Evolutionary conservation across 441 rosid genomes (phyloP), one percentile per base, ranked within the genome.

Genomic region (Pelargonium cotyledonis): DNA sequence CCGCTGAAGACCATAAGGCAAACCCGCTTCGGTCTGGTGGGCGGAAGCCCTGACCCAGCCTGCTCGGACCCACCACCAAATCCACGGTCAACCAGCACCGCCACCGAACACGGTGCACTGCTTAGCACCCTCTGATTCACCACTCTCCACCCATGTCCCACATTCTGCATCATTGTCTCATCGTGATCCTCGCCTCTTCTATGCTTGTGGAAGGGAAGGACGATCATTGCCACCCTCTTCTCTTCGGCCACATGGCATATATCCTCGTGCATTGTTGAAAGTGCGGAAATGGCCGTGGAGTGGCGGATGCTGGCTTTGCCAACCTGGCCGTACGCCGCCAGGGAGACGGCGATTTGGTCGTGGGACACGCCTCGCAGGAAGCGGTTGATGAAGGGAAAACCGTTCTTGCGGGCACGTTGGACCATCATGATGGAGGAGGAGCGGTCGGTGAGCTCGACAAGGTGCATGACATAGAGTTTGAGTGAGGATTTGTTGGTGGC

Each of bases 401-500:
- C 83, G 9, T 80, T 81, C 68, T 69, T 82, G 53, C 85, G 72
- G 5, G 80, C 74, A 16, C 80, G 69, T 21, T 81, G 85, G 40
- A 80, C 86, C 89, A 80, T 78, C 23, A 82, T 68, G 41, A 84
- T 81, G 14, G 86, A 78, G 4, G 83, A 86, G 0, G 86, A 77
- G 0, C 86, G 75, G 10, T 76, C 72, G 0, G 79, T 73, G 41
- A 85, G 80, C 66, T 83, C 80, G 1, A 79, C 73, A 3, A 85
- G 85, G 72, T 74, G 84, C 79, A 79, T 73, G 3, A 76, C 77
- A 7, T 70, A 77, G 38, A 81, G 80, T 63, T 76, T 75, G 65
- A 80, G 73, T 0, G 51, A 71, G 21, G 77, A 72, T 19, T 23
- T 72, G 2, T 66, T 70, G 3, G 76, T 47, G 62, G 21, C 68